Conservation (phyloP, 2,329 filamentous ascomycete genomes). For the Aspergillus thermomutatus region DNA sequence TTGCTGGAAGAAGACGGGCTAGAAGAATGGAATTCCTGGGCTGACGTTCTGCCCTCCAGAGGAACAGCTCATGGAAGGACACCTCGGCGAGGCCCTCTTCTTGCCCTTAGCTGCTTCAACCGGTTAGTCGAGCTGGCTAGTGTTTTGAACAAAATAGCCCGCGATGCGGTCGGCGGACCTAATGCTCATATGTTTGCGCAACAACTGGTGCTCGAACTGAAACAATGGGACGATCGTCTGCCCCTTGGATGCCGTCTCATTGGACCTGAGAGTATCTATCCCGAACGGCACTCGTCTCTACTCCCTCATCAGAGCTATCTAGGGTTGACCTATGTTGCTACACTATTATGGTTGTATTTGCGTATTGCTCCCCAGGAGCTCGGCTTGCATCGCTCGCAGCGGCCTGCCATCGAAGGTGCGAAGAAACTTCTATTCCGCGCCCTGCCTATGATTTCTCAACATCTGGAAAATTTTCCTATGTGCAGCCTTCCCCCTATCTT, state of each 20-base stretch:
- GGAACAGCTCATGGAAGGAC: constrained; percentile 26
- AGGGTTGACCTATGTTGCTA: constrained; percentile 35
- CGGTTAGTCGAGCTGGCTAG: constrained; percentile 43
- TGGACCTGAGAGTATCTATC: constrained; percentile 34
- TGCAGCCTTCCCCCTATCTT: constrained; percentile 38
- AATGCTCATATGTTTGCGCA: constrained; percentile 29
- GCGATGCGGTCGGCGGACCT: constrained; percentile 27
- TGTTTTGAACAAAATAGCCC: constrained; percentile 34
- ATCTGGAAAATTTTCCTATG: constrained; percentile 36
- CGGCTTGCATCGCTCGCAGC: constrained; percentile 27
- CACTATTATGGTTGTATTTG: constrained; percentile 35
- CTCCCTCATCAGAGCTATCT: constrained; percentile 41
- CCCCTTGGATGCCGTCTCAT: constrained; percentile 37
- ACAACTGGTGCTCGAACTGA: constrained; percentile 35
- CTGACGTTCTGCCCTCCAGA: constrained; percentile 42
- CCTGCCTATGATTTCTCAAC: constrained; percentile 34
- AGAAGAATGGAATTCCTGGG: constrained; percentile 74
- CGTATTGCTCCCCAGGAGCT: constrained; percentile 31
- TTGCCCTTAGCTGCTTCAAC: constrained; percentile 54
- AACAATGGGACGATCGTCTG: constrained; percentile 35
- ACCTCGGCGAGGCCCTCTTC: constrained; percentile 37
- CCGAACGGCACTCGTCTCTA: constrained; percentile 33
- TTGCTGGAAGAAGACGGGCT: constrained; percentile 62
- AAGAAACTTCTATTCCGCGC: constrained; percentile 36
- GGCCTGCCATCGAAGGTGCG: constrained; percentile 32